Conservation (phyloP, 2,329 filamentous ascomycete species). For the Neonectria neomacrospora region DNA sequence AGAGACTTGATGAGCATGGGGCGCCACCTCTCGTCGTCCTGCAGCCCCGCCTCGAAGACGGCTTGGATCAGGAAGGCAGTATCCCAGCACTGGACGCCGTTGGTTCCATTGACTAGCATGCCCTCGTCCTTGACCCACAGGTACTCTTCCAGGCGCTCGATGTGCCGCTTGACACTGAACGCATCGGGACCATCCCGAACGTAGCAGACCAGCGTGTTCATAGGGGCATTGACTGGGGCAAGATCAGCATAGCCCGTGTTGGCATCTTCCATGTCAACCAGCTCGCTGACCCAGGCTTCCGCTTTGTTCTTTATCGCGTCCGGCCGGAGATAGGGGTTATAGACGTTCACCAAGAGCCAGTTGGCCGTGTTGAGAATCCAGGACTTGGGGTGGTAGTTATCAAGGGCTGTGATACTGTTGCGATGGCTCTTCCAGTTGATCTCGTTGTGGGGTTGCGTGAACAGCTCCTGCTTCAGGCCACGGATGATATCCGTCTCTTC, state of each 20-base stretch:
- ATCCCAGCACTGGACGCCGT: slow-evolving; percentile 98
- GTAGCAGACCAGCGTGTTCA: slow-evolving; percentile 91
- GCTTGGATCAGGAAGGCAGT: slow-evolving; percentile 91
- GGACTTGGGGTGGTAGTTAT: slow-evolving; percentile 95
- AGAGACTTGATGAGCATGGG: slow-evolving; percentile 87
- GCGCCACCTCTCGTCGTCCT: slow-evolving; percentile 79
- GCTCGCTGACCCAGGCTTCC: slow-evolving; percentile 82
- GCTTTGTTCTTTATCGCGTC: slow-evolving; percentile 74
- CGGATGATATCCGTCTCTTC: slow-evolving; percentile 79
- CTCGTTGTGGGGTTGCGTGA: slow-evolving; percentile 78
- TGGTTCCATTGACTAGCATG: slow-evolving; percentile 95
- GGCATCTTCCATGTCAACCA: slow-evolving; percentile 90
- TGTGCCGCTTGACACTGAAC: slow-evolving; percentile 77
- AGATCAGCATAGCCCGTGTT: slow-evolving; percentile 91
- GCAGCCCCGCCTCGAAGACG: slow-evolving; percentile 80
- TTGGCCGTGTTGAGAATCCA: slow-evolving; percentile 84
- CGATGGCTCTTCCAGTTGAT: slow-evolving; percentile 83
- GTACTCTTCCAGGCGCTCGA: slow-evolving; percentile 85
- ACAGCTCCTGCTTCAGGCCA: slow-evolving; percentile 82
- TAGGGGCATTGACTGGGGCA: slow-evolving; percentile 87
- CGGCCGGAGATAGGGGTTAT: slow-evolving; percentile 80
- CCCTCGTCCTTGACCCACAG: slow-evolving; percentile 93
- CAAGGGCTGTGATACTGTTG: slow-evolving; percentile 80
- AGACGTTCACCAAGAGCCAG: slow-evolving; percentile 81
- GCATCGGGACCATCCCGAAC: slow-evolving; percentile 83